Base-by-base conservation (phyloP, 371 early-diverging fungal genomes). In the Mucor lusitanicus region DNA sequence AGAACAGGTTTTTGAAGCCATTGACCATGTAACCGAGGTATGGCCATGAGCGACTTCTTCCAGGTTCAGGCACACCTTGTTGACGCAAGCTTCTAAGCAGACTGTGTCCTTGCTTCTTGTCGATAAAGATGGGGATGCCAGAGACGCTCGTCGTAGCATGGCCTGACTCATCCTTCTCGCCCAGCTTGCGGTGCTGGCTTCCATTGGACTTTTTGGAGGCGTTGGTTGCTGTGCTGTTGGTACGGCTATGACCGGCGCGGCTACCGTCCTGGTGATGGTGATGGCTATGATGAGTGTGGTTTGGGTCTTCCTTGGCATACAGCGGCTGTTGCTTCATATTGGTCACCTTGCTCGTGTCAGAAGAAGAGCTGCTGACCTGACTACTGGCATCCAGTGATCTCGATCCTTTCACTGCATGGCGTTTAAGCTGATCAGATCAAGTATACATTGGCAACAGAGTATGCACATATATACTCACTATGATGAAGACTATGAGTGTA, bases 1-100 rank as follows among this genome's bases (percentile, higher is more conserved):
- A 53, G 19, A 69, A 62, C 12, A 73, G 17, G 28, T 65, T 66
- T 13, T 65, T 66, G 42, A 65, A 63, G 3, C 66, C 55, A 21
- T 71, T 71, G 11, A 67, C 21, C 71, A 71, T 71, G 56, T 71
- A 71, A 27, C 67, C 63, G 9, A 66, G 39, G 28, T 71, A 71
- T 1, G 71, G 71, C 67, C 71, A 66, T 7, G 40, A 35, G 1
- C 44, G 44, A 21, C 48, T 55, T 55, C 69, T 30, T 4, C 64
- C 69, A 33, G 69, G 69, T 28, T 68, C 69, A 5, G 69, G 69
- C 1, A 63, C 8, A 21, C 69, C 65, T 21, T 65, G 27, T 7
- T 64, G 58, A 6, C 39, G 57, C 33, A 65, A 65, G n/a, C 25
- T 44, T 13, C 32, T 23, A 0, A 50, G 23, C 3, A 59, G 23